Conservation (phyloP, 2,329 filamentous ascomycete species). For the Apiospora arundinis region DNA sequence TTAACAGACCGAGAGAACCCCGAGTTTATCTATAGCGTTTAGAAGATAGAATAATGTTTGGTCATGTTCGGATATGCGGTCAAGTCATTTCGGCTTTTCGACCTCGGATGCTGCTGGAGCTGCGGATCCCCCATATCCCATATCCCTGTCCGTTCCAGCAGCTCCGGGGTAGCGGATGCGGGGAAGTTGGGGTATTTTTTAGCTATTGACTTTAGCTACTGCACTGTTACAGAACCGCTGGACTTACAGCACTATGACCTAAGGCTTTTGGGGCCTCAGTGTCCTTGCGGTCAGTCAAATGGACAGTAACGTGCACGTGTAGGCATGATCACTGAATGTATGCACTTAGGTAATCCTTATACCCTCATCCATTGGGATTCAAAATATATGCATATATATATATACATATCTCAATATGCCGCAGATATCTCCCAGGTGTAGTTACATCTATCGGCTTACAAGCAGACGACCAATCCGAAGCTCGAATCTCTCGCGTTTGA, state of each 20-base stretch:
- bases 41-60: neutral
- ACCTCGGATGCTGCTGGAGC: constrained; percentile 15
- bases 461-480: neutral
- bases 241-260: neutral
- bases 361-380: constrained; percentile 4
- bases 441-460: neutral
- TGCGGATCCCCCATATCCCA: neutral
- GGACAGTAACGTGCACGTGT: too few species aligned
- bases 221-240: neutral
- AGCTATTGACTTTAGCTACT: neutral
- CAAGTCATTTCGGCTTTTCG: neutral
- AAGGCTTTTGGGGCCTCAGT: neutral
- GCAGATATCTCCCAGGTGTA: neutral
- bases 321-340: neutral
- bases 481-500: neutral
- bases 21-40: constrained; percentile 67
- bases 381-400: too few species aligned
- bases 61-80: neutral
- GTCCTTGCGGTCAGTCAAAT: too few species aligned
- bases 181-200: constrained; percentile 19
- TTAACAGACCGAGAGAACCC: constrained; percentile 70
- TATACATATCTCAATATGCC: neutral
- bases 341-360: neutral
- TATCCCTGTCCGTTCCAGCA: neutral
- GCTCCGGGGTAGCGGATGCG: constrained; percentile 25